Evolutionary conservation across 164 flowering plant genomes (phyloP).

Genomic region (Pachysandra terminalis): DNA sequence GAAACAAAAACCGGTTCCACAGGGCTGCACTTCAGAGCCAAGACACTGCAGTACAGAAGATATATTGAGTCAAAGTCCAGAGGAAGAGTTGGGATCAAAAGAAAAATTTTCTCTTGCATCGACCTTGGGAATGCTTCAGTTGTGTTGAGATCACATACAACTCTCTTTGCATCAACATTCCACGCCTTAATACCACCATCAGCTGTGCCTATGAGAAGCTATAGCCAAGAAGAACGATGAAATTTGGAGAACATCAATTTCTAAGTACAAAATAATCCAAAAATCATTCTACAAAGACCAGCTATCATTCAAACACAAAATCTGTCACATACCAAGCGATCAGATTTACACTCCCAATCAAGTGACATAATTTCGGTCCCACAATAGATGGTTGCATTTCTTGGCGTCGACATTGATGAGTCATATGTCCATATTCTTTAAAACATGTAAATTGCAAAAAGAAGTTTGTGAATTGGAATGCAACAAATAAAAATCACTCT

Average conservation of each 20-base stretch:
- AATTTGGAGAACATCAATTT: conserved; percentile 12
- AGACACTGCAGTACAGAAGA: conserved; percentile 54
- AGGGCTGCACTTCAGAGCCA: conserved; percentile 93
- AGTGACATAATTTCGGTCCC: conserved; percentile 93
- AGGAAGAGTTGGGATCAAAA: not conserved
- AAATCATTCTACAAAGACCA: conserved; percentile 6
- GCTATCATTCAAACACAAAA: not conserved
- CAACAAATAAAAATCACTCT: not conserved
- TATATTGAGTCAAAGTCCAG: conserved; percentile 6
- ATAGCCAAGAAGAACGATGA: conserved; percentile 36
- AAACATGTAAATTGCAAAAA: conserved; percentile 1
- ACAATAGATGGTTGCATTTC: conserved; percentile 96
- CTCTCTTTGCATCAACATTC: conserved; percentile 99
- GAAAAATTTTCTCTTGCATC: not conserved
- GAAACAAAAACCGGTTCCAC: conserved; percentile 96
- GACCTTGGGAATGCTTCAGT: conserved; percentile 77
- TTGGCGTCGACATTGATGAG: conserved; percentile 68
- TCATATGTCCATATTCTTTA: conserved; percentile 95
- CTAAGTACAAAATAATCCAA: conserved; percentile 3
- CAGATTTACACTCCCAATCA: conserved; percentile 97
- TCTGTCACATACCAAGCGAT: conserved; percentile 64
- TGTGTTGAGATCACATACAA: conserved; percentile 88
- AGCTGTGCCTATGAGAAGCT: conserved; percentile 97
- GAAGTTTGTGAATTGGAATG: not conserved
- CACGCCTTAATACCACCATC: conserved; percentile 96